These are phyloP conservation scores for Alliaria petiolata DNA, from an alignment of 345 rosid genomes.

Conservation along the genomic window DNA sequence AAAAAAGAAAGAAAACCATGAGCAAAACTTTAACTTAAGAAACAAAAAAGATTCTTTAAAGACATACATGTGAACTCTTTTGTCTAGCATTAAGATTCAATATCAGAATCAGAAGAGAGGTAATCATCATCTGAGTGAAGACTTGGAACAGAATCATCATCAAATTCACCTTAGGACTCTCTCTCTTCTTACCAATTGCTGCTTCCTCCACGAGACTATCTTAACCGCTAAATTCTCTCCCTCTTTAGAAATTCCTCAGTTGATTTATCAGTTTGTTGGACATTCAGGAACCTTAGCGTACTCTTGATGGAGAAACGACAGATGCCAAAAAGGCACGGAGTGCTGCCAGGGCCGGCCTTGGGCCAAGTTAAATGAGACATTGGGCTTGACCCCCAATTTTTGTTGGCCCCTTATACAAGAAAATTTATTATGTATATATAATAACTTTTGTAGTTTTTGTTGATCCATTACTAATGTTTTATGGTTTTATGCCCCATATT, in stretches of 20 bases:
- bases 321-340: constrained; percentile 71
- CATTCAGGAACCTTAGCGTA: constrained; percentile 37
- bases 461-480: too few species aligned
- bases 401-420: too few species aligned
- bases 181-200: not conserved
- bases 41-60: not conserved
- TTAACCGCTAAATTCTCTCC: constrained; percentile 14
- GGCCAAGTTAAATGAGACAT: too few species aligned
- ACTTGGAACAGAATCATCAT: constrained; percentile 29
- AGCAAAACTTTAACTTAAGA: not conserved
- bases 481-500: too few species aligned
- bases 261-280: too few species aligned
- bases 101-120: constrained; percentile 31
- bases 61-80: not conserved
- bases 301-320: constrained; percentile 61
- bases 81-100: constrained; percentile 13
- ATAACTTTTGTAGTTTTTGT: too few species aligned
- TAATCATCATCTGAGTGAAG: constrained; percentile 14
- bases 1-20: not conserved
- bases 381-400: too few species aligned
- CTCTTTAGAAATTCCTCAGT: constrained; percentile 15
- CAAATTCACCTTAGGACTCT: constrained; percentile 22
- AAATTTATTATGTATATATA: too few species aligned
- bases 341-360: too few species aligned
- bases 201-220: constrained; percentile 26